Base-by-base conservation (phyloP, 305 asterid genomes). In the Rubia tinctorum region DNA sequence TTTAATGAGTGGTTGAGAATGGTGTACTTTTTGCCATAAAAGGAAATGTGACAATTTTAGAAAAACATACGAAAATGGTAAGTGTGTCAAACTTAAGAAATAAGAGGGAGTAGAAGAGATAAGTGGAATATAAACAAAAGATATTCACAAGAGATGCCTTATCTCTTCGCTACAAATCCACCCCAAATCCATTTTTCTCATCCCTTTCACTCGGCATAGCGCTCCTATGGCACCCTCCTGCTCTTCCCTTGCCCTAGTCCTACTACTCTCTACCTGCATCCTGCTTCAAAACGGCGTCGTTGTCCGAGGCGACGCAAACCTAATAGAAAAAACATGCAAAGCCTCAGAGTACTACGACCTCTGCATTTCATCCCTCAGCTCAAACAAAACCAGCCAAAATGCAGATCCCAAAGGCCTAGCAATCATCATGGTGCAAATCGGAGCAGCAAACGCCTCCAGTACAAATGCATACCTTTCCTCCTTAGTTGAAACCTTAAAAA, bases 381-480 rank as follows among this genome's bases (percentile, higher is more conserved):
- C 96, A 5, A 87, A 88, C 40, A 62, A 85, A 37, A 84, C 85
- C 25, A 86, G 94, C 60, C 73, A 80, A 0, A 79, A 86, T 67
- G 84, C 94, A 69, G 96, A 90, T 77, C 76, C 84, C 40, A 91
- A 83, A 51, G 97, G 88, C 1, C 73, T 93, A 68, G 98, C 97
- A 1, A 64, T 80, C 3, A 93, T 91, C 65, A 83, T 88, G 93
- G 82, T 76, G 8, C 79, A 65, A 25, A 81, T 83, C 10, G 97
- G 85, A 40, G 76, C 86, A 27, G 79, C 84, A 2, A 93, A 93
- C 53, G 96, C 98, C 64, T 90, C 90, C 0, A 86, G 92, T 70
- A 91, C 98, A 15, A 82, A 74, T 11, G 55, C 91, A 0, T 90
- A 86, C 79, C 85, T 93, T 4, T 85, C 90, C 0, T 75, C 92